These are phyloP conservation scores for Thermoascus crustaceus DNA, from an alignment of 2,329 filamentous ascomycete genomes.

Conservation along the genomic window DNA sequence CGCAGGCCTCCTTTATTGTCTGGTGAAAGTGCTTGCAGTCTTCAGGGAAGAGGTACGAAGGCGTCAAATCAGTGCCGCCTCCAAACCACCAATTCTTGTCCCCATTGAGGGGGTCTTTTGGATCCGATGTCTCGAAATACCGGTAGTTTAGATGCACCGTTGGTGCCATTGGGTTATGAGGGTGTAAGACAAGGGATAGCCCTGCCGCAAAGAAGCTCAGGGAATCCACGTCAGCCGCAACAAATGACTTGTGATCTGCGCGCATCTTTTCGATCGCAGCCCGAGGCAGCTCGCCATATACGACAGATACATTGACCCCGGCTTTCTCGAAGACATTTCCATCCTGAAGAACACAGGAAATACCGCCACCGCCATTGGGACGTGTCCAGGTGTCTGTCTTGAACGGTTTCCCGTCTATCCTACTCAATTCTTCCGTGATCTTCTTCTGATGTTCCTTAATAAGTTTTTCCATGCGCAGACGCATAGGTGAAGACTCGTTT, in stretches of 20 bases:
- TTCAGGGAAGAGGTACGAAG: constrained; percentile 90
- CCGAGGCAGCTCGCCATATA: constrained; percentile 83
- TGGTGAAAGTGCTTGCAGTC: constrained; percentile 95
- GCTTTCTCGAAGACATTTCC: constrained; percentile 97
- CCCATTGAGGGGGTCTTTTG: constrained; percentile 59
- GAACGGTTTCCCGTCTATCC: constrained; percentile 77
- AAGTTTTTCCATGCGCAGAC: constrained; percentile 92
- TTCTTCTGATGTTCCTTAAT: constrained; percentile 87
- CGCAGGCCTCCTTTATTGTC: constrained; percentile 85
- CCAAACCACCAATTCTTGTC: constrained; percentile 93
- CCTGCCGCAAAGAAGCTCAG: constrained; percentile 94
- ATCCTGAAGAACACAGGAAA: constrained; percentile 89
- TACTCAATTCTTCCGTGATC: constrained; percentile 75
- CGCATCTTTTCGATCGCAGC: constrained; percentile 88
- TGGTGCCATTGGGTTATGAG: constrained; percentile 90
- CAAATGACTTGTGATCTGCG: constrained; percentile 86
- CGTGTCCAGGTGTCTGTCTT: constrained; percentile 78
- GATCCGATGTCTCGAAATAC: constrained; percentile 92
- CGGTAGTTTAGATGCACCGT: constrained; percentile 98
- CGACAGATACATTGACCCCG: constrained; percentile 88
- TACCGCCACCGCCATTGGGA: constrained; percentile 82
- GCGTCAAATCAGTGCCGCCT: constrained; percentile 88
- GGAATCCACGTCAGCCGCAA: constrained; percentile 64
- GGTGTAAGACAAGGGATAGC: constrained; percentile 86
- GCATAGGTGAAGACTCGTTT: constrained; percentile 78